Conservation (phyloP, 2,329 filamentous ascomycete genomes). For the Talaromyces albobiverticillius region DNA sequence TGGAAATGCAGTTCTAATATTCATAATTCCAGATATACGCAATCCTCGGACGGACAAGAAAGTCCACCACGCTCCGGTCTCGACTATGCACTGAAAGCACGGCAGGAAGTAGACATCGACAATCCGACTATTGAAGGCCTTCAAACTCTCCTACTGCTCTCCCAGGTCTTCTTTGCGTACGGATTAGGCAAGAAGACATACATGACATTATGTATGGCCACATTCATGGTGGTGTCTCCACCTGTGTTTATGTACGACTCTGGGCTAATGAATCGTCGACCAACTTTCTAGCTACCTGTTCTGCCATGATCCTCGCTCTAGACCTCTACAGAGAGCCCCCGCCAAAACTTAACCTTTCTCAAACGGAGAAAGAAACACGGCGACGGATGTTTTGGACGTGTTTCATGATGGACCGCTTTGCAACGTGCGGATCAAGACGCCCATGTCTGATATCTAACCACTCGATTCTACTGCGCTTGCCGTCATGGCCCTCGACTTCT, state of each 20-base stretch:
- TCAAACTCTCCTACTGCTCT: conserved; percentile 72
- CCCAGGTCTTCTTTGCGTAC: conserved; percentile 70
- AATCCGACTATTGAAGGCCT: conserved; percentile 76
- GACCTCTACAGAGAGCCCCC: conserved; percentile 77
- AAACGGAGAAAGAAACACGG: conserved; percentile 70
- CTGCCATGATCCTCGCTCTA: conserved; percentile 79
- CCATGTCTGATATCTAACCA: conserved; percentile 78
- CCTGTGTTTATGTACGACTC: background rate
- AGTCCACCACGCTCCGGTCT: conserved; percentile 67
- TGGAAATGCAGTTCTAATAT: conserved; percentile 17
- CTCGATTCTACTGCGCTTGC: conserved; percentile 70
- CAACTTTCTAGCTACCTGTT: conserved; percentile 60
- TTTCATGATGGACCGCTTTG: conserved; percentile 82
- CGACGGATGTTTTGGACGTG: conserved; percentile 86
- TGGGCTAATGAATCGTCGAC: background rate
- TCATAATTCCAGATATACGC: conserved; percentile 59
- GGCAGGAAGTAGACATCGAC: conserved; percentile 71
- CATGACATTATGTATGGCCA: conserved; percentile 71
- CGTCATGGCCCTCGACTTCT: conserved; percentile 59
- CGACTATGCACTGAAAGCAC: conserved; percentile 68
- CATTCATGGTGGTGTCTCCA: conserved; percentile 1
- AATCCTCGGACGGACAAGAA: conserved; percentile 65
- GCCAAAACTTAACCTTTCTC: conserved; percentile 57
- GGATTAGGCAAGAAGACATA: conserved; percentile 82
- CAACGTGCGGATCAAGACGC: conserved; percentile 75